Evolutionary conservation across 1,139 yeast species (phyloP).

Genomic region (Saccharomyces hybrid): DNA sequence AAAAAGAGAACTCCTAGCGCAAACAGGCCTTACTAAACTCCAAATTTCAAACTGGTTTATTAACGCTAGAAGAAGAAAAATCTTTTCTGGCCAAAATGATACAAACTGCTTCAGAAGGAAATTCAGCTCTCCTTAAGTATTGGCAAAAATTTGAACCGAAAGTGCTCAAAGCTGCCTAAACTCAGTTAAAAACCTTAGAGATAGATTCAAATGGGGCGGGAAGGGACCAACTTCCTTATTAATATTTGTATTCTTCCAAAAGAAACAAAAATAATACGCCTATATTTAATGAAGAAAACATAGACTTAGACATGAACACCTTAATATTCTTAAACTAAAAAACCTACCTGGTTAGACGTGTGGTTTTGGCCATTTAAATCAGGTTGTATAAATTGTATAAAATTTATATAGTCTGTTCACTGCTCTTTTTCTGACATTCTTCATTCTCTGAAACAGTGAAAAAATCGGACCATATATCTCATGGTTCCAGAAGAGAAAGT

Average conservation of each 20-base stretch:
- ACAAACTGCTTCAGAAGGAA: neutral
- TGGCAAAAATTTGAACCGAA: neutral
- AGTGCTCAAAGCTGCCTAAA: neutral
- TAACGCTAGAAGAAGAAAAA: slow-evolving; percentile 84
- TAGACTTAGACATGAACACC: no score
- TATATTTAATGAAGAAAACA: no score
- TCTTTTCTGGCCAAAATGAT: slow-evolving; percentile 33
- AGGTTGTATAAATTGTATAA: no score
- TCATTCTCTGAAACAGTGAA: no score
- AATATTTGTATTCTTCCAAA: neutral
- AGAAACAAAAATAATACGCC: neutral
- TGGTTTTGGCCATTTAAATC: no score
- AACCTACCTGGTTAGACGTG: no score
- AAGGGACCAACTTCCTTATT: neutral
- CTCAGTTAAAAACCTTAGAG: neutral
- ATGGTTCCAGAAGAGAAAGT: no score
- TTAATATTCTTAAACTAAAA: no score
- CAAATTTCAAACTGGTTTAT: slow-evolving; percentile 96
- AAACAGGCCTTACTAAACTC: slow-evolving; percentile 83
- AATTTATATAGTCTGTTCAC: no score
- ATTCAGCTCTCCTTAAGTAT: neutral
- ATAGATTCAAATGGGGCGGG: neutral
- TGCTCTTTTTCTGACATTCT: no score
- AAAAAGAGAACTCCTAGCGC: slow-evolving; percentile 66
- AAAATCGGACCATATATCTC: no score